Evolutionary conservation across 1,284 basidiomycete genomes (phyloP).

Genomic region (Ustilago sp.): DNA sequence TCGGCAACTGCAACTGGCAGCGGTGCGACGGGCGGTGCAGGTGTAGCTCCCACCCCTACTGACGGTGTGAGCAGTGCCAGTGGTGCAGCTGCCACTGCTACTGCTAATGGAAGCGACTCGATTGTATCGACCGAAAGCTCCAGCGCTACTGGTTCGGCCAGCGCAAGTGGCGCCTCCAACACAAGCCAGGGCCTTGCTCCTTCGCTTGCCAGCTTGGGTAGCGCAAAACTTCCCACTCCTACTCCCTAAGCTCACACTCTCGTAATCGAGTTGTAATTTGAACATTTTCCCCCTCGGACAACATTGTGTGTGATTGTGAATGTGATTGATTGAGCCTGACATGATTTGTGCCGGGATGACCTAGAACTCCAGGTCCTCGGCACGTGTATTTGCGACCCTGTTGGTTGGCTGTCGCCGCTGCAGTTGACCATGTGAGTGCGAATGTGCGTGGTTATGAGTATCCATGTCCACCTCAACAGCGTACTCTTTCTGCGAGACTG

Average conservation of each 20-base stretch:
- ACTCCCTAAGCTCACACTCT: background rate
- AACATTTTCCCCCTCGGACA: background rate
- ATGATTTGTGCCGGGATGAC: background rate
- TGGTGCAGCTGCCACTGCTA: constrained; percentile 7
- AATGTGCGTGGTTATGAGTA: constrained; percentile 4
- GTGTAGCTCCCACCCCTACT: constrained; percentile 6
- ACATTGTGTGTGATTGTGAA: background rate
- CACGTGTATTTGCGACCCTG: constrained; percentile 20
- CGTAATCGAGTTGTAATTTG: background rate
- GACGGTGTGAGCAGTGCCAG: background rate
- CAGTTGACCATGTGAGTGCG: constrained; percentile 7
- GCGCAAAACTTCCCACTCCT: constrained; percentile 17
- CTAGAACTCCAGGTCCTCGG: constrained; percentile 39
- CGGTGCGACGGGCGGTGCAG: constrained; percentile 1
- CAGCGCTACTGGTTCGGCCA: background rate
- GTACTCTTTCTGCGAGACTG: constrained; percentile 13
- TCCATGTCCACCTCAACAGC: constrained; percentile 32
- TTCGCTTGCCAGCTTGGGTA: constrained; percentile 10
- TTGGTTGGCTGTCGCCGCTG: constrained; percentile 8
- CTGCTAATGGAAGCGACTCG: constrained; percentile 26
- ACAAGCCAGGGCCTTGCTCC: constrained; percentile 6
- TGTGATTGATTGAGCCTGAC: background rate
- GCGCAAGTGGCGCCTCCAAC: background rate
- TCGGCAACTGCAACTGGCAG: background rate
- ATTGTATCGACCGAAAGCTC: constrained; percentile 15